Evolutionary conservation across 2,329 filamentous ascomycete species (phyloP), one percentile per base, ranked within the genome.

Genomic region (Ophiocordyceps camponoti-leonardi): DNA sequence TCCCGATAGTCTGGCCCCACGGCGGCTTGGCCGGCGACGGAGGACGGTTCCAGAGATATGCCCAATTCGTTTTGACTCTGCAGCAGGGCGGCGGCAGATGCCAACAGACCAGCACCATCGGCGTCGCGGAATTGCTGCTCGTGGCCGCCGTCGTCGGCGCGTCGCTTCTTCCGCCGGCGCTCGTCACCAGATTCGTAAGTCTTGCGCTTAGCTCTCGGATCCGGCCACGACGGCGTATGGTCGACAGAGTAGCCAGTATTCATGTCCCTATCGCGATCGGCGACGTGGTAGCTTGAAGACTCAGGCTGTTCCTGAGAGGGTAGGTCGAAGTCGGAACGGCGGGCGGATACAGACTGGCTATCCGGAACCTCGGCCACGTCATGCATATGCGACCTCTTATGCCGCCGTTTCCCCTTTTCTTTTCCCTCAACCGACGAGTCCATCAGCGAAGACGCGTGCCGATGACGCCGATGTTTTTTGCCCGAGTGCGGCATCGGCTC

Each of bases 111-210:
- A 13, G 41, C 42, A 20, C 22, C n/a, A 5, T 7, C 42, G 19
- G 39, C 20, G 20, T 41, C 35, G 35, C n/a, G 16, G 35, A 18
- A 41, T 3, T 41, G 18, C 20, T 51, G 43, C 6, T 52, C 49
- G 26, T 41, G 45, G n/a, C 47, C 53, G 7, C 53, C 46, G 19
- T 54, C 53, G 42, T 52, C 47, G 12, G 56, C 51, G 35, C 53
- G 60, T 18, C 51, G 53, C 51, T 63, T 64, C 53, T 63, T 64
- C 23, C 55, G 53, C 30, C 53, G 51, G 47, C 60, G 60, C n/a
- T 52, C 52, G 11, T 61, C 59, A 6, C 50, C 45, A 2, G 55
- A 54, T 44, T 57, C 54, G 5, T 57, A 55, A 1, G 53, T 46
- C 46, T 57, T 61, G 50, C 61, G 58, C 49, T 63, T 63, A 50